Evolutionary conservation across 2,329 filamentous ascomycete genomes (phyloP).

Genomic region (Penicillium rolfsii): DNA sequence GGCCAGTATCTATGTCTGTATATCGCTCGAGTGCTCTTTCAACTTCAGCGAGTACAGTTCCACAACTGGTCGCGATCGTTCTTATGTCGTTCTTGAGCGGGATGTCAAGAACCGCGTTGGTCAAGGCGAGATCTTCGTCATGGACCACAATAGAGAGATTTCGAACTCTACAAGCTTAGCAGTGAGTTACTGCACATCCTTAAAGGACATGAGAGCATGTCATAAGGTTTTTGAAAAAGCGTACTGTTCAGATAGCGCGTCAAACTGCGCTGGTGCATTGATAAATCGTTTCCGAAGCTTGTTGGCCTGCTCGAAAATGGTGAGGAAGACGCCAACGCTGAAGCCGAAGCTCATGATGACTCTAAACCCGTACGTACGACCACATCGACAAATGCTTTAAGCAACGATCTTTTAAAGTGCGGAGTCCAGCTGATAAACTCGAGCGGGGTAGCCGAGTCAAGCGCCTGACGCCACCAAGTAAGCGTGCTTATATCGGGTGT

Average conservation of each 20-base stretch:
- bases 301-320: neutral
- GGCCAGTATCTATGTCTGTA: neutral
- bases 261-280: neutral
- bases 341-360: slow-evolving; percentile 1
- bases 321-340: neutral
- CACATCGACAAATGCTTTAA: neutral
- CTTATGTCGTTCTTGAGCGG: neutral
- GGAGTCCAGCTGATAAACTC: neutral
- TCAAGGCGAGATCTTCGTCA: slow-evolving; percentile 3
- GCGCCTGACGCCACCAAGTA: too few species aligned
- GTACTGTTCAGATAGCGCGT: neutral
- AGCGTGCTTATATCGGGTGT: neutral
- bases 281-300: slow-evolving; percentile 3
- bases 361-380: neutral
- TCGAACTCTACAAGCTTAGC: neutral
- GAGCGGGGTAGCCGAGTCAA: neutral
- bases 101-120: neutral
- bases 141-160: neutral
- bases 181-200: neutral
- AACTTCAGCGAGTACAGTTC: neutral
- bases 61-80: neutral
- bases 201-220: neutral
- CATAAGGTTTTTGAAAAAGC: too few species aligned
- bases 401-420: neutral
- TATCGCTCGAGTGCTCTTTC: neutral